Evolutionary conservation across 2,329 filamentous ascomycete species (phyloP).

Genomic region (Scedosporium boydii): DNA sequence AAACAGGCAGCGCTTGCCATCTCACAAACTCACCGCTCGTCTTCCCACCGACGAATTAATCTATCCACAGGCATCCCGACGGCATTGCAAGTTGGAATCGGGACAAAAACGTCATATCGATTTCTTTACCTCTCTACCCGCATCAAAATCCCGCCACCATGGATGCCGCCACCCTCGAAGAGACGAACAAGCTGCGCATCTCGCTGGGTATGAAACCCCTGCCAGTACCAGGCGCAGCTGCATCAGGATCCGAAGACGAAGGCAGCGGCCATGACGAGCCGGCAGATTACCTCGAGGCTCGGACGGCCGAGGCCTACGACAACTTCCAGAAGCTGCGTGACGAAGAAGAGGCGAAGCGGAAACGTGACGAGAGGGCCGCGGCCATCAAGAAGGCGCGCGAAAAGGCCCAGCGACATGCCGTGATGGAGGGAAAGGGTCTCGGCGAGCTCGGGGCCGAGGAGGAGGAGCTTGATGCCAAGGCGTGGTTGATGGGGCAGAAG

Average conservation of each 20-base stretch:
- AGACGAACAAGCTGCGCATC: conserved; percentile 85
- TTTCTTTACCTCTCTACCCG: background rate
- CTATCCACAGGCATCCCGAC: background rate
- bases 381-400: conserved; percentile 84
- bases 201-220: conserved; percentile 86
- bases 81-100: background rate
- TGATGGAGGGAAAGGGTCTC: conserved; percentile 73
- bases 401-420: conserved; percentile 62
- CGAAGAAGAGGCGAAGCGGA: conserved; percentile 66
- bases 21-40: background rate
- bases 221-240: conserved; percentile 62
- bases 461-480: conserved; percentile 63
- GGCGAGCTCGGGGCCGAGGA: conserved; percentile 59
- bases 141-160: conserved; percentile 24
- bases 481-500: conserved; percentile 84
- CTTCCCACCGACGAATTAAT: background rate
- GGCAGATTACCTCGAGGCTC: conserved; percentile 75
- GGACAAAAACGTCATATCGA: background rate
- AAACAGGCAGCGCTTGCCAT: background rate
- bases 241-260: conserved; percentile 37
- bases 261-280: conserved; percentile 57
- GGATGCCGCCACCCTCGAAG: conserved; percentile 72
- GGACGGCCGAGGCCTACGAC: conserved; percentile 61
- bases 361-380: conserved; percentile 70
- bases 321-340: conserved; percentile 60